Conservation (phyloP, 257 asterid genomes). For the Nicotiana otophora region DNA sequence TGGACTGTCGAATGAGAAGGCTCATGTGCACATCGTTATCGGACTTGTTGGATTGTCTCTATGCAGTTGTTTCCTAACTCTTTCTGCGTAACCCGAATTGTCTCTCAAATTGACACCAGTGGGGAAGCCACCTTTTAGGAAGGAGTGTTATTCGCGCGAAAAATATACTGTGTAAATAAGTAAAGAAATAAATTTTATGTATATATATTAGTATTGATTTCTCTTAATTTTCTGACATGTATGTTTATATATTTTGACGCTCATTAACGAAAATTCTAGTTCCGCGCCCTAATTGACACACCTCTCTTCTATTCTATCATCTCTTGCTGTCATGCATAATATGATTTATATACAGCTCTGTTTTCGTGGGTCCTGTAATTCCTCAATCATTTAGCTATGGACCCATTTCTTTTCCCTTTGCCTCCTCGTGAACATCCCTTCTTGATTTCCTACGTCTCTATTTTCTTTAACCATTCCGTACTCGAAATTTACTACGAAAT, state of each 20-base stretch:
- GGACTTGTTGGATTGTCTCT: constrained; percentile 19
- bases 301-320: neutral
- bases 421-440: constrained; percentile 26
- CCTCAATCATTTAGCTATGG: constrained; percentile 12
- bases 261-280: too few relatives aligned
- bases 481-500: too few relatives aligned
- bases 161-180: too few relatives aligned
- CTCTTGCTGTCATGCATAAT: constrained; percentile 1
- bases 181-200: too few relatives aligned
- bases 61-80: constrained; percentile 14
- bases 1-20: neutral
- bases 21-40: constrained; percentile 35
- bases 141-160: too few relatives aligned
- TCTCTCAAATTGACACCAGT: neutral
- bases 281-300: too few relatives aligned
- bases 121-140: too few relatives aligned
- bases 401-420: constrained; percentile 11
- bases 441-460: neutral
- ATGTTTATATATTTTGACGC: too few relatives aligned
- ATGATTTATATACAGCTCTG: neutral
- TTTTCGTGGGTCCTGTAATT: constrained; percentile 11
- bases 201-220: too few relatives aligned
- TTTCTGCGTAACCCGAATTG: neutral
- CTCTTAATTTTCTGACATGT: too few relatives aligned
- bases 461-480: neutral